Conservation (phyloP, 2,329 filamentous ascomycete species). For the Nemania diffusa region DNA sequence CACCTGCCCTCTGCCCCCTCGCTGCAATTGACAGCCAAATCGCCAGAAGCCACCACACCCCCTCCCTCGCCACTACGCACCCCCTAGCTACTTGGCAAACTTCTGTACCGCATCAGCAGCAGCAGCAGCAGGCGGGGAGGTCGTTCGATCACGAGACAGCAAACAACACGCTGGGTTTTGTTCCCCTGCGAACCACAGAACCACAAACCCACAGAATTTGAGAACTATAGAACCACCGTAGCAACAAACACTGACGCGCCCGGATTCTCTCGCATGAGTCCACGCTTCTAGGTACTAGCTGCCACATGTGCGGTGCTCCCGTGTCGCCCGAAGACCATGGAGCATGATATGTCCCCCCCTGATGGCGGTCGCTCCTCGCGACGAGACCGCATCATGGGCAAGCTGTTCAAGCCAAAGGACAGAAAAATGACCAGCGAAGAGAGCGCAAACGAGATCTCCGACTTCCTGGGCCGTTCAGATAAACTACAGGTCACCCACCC, state of each 20-base stretch:
- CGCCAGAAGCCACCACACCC: constrained; percentile 10
- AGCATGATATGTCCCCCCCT: constrained; percentile 43
- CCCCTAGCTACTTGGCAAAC: constrained; percentile 17
- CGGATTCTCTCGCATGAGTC: constrained; percentile 23
- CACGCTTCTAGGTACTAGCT: constrained; percentile 1
- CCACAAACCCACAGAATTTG: neutral
- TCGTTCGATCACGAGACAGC: constrained; percentile 23
- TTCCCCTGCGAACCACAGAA: constrained; percentile 3
- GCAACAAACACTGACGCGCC: neutral
- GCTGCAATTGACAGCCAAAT: constrained; percentile 5
- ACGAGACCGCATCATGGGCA: constrained; percentile 68
- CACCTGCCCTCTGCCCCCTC: constrained; percentile 3
- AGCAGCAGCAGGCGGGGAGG: constrained; percentile 24
- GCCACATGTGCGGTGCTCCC: constrained; percentile 26
- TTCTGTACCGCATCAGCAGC: neutral
- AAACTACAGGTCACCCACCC: constrained; percentile 64
- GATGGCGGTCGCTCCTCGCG: constrained; percentile 47
- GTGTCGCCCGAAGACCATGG: constrained; percentile 41
- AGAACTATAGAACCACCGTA: neutral
- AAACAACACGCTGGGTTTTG: constrained; percentile 11
- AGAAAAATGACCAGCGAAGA: constrained; percentile 53
- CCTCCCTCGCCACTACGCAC: neutral
- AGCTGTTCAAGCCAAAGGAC: constrained; percentile 62
- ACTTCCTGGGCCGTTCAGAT: constrained; percentile 68
- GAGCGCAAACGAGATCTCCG: constrained; percentile 64